Base-by-base conservation (phyloP, 441 rosid genomes). In the Iberis amara region DNA sequence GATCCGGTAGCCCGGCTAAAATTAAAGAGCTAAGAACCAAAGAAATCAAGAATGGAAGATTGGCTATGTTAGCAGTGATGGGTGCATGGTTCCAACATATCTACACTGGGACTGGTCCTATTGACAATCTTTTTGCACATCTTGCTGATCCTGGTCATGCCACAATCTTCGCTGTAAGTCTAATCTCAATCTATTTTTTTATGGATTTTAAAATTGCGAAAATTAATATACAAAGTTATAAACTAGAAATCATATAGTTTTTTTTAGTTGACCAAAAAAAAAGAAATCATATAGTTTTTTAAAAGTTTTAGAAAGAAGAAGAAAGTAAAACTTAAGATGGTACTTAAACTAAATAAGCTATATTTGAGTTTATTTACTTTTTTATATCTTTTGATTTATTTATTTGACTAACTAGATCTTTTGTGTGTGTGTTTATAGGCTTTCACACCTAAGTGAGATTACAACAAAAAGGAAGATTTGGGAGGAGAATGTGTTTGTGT, bases 11-110 rank as follows among this genome's bases (percentile, higher is more conserved):
- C 1, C 83, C 92, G 0, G 89, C 80, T 53, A 91, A 91, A 72
- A 0, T 87, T 37, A 83, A 78, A 80, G 98, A 91, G 54, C 45
- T 91, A 69, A 85, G 96, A 68, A 85, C 95, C 0, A 91, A 91
- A 56, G 98, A 91, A 84, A 85, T 91, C 47, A 87, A 90, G 77
- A 90, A 87, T 42, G 98, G 95, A 2, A 79, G 98, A 59, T 62
- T 87, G 73, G 96, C 96, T 36, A 91, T 91, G 95, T 74, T 91
- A 83, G 95, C 98, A 27, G 98, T 91, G 56, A 81, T 91, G 79
- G 98, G 98, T 33, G 98, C 96, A 4, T 91, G 98, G 98, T 91
- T 91, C 80, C 96, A 91, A 69, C 98, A 91, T 61, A 80, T 91
- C 39, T 91, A 91, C 82, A 91, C 96, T 0, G 96, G 96, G 7